Evolutionary conservation across 2,329 filamentous ascomycete genomes (phyloP).

Genomic region (Fusarium miscanthi): DNA sequence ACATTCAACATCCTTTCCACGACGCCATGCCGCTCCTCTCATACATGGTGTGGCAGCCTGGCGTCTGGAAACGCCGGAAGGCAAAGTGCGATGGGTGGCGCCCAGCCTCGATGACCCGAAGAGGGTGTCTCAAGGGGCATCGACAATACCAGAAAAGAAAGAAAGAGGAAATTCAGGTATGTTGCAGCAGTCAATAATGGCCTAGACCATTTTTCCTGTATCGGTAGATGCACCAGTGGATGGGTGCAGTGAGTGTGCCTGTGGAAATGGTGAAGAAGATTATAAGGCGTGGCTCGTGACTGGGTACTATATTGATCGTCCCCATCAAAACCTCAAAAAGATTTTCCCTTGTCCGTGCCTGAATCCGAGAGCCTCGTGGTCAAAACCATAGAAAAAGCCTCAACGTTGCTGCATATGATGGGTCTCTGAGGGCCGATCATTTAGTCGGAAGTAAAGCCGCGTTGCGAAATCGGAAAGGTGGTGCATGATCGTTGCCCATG

Average conservation of each 20-base stretch:
- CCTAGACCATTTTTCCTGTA: conserved; percentile 15
- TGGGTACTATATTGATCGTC: background rate
- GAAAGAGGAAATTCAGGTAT: background rate
- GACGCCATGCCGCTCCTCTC: conserved; percentile 29
- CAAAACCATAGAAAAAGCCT: conserved; percentile 13
- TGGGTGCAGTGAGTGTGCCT: background rate
- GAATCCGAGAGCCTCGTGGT: conserved; percentile 4
- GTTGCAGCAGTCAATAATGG: conserved; percentile 13
- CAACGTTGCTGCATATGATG: conserved; percentile 35
- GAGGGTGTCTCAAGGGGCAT: conserved; percentile 14
- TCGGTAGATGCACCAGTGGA: conserved; percentile 2
- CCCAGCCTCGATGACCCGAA: conserved; percentile 30
- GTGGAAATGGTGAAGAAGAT: conserved; percentile 1
- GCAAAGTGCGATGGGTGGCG: conserved; percentile 39
- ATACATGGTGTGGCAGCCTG: conserved; percentile 26
- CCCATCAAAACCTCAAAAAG: conserved; percentile 2
- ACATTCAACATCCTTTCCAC: conserved; percentile 26
- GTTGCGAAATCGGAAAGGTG: conserved; percentile 22
- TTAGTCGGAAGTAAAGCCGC: conserved; percentile 9
- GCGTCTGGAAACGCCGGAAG: conserved; percentile 34
- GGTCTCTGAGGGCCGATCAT: conserved; percentile 11
- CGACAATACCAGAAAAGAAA: background rate
- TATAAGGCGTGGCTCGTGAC: background rate
- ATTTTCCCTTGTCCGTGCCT: background rate
- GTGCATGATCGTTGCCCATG: conserved; percentile 4